Evolutionary conservation across 305 asterid species (phyloP), one percentile per base, ranked within the genome.

Genomic region (Solanum hybrid): DNA sequence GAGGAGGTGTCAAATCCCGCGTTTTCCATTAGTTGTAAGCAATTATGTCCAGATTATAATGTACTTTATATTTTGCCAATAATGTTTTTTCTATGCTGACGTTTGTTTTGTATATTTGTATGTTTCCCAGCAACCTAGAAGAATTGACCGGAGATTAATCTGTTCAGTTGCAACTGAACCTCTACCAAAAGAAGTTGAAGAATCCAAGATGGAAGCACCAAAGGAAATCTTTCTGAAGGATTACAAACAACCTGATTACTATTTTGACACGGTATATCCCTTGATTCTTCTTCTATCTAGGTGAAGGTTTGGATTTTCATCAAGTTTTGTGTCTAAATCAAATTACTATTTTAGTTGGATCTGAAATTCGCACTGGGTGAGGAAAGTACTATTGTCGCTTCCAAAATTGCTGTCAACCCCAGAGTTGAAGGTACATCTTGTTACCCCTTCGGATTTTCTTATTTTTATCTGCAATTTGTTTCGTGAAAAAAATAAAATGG

Each of bases 161-260:
- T 96, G 98, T 92, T 95, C 98, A 4, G 98, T 97, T 74, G 96
- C 98, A 89, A 95, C 99, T 90, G 96, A 95, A 89, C 89, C 96
- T 85, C 71, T 86, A 84, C 89, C 96, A 11, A 95, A 94, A 91
- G 94, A 92, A 94, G 93, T 89, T 26, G 98, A 94, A 91, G 98
- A 97, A 90, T 89, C 95, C 75, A 90, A 31, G 18, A 96, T 96
- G 99, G 98, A 95, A 89, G 36, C 94, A 85, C 98, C 98, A 89
- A 95, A 95, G 91, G 99, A 97, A 93, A 96, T 97, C 35, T 97
- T 96, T 86, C 90, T 97, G n/a, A 97, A 96, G 95, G 99, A 97
- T 91, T 96, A 96, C 94, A 95, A 96, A 93, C 96, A 94, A 90
- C 98, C 98, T 35, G 96, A 94, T 86, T 97, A 95, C 92, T 96